Evolutionary conservation across 768 basidiomycete species (phyloP), one percentile per base, ranked within the genome.

Genomic region (Collybiopsis confluens): DNA sequence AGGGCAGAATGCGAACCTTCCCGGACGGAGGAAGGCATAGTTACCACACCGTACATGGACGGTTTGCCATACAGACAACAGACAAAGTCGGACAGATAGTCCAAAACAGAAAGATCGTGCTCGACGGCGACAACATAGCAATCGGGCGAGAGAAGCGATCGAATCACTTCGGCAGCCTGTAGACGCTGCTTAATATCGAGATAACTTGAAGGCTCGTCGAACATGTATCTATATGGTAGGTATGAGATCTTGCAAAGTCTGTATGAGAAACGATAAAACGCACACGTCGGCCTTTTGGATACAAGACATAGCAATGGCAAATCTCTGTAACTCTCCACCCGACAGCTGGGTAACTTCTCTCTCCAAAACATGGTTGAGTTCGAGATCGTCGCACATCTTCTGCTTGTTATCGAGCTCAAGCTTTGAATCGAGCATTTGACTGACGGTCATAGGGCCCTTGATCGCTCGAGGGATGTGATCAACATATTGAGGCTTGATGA

Each of bases 401-500:
- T 92, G 80, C 70, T 93, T 90, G 76, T 97, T 97, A 64, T 92
- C 85, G 15, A 82, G 77, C 68, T 99, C 93, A 27, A 86, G 72
- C 73, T 98, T 98, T 26, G 83, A 82, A 63, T 94, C 88, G 56
- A 99, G 83, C 96, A 99, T 98, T 64, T 92, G 77, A 5, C 78
- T 74, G 24, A 99, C 95, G 2, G 87, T 88, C 78, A 91, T 80
- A 45, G 73, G 77, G 51, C 88, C 93, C 71, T 98, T 96, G 78
- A 99, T 91, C 37, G 93, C 92, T 40, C 88, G 83, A 3, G 97
- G 97, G 63, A 99, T 98, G 68, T 98, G 95, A 68, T 99, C 97
- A 59, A 99, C 97, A 67, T 99, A 99, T 81, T 99, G 97, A 1
- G 97, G 97, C 72, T 99, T 99, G 69, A 98, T 98, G 57, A 99